phyloP scores from a whole-genome alignment of 768 basidiomycete genomes.

The Lyophyllum atratum region DNA sequence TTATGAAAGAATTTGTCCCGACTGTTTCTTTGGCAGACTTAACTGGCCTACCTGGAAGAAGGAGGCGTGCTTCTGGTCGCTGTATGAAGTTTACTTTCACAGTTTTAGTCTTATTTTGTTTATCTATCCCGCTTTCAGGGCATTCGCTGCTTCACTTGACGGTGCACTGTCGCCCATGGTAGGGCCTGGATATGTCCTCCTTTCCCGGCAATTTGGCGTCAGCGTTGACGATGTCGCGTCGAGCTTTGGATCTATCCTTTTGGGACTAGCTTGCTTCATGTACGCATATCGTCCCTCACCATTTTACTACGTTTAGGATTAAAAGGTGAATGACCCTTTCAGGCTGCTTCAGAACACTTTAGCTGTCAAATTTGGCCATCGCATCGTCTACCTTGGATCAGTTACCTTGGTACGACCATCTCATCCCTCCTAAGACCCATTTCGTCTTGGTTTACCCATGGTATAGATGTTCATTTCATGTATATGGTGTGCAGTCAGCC shows the following conservation, averaged over 20 bases:
- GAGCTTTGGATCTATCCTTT: conserved; percentile 41
- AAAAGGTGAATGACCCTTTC: not conserved
- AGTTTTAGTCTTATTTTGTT: not conserved
- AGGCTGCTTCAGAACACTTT: conserved; percentile 40
- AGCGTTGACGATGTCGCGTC: conserved; percentile 44
- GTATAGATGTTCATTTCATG: conserved; percentile 44
- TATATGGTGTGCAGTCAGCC: conserved; percentile 46
- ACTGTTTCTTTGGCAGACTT: conserved; percentile 20
- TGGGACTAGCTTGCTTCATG: conserved; percentile 46
- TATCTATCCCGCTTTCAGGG: conserved; percentile 19
- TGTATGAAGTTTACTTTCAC: conserved; percentile 23
- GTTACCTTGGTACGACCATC: conserved; percentile 34
- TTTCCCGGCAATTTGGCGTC: conserved; percentile 41
- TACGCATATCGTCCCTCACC: conserved; percentile 19
- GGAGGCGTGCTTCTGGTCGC: conserved; percentile 46
- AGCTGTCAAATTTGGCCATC: conserved; percentile 46
- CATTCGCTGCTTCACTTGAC: conserved; percentile 42
- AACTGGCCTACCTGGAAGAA: conserved; percentile 50
- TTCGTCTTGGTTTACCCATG: no score
- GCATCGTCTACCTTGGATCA: conserved; percentile 45
- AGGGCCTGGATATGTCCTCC: conserved; percentile 41
- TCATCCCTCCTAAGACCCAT: not conserved
- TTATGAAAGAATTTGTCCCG: not conserved
- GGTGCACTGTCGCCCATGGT: conserved; percentile 45
- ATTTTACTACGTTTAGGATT: not conserved